Percentiles rank a stretch among this genome's conserved stretches.
Evolutionary conservation across 805 yeast species (phyloP).

Genomic region (Monosporozyma yasuniensis): DNA sequence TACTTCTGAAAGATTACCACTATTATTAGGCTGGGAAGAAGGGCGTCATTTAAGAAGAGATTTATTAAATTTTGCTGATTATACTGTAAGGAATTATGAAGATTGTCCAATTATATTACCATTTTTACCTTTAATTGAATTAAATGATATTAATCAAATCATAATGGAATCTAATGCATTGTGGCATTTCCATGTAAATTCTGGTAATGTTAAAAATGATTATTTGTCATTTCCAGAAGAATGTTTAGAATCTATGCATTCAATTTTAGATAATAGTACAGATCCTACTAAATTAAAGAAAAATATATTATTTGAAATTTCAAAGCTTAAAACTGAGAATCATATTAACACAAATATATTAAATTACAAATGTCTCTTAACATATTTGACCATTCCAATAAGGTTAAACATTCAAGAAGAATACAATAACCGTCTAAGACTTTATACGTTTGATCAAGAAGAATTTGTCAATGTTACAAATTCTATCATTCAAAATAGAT

Average conservation of each 20-base stretch:
- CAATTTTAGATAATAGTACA: background rate
- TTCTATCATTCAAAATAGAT: background rate
- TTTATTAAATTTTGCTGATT: constrained; percentile 36
- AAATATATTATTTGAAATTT: constrained; percentile 10
- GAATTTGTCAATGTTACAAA: constrained; percentile 11
- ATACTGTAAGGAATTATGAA: constrained; percentile 22
- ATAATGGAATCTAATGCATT: constrained; percentile 73
- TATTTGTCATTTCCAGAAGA: constrained; percentile 36
- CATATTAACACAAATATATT: constrained; percentile 15
- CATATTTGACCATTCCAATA: constrained; percentile 25
- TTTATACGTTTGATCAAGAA: constrained; percentile 21
- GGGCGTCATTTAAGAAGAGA: constrained; percentile 42
- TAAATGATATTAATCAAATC: constrained; percentile 37
- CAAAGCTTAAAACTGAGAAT: constrained; percentile 9
- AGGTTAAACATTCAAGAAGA: constrained; percentile 19
- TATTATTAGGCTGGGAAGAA: constrained; percentile 35
- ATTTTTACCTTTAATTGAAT: constrained; percentile 50
- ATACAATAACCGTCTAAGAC: constrained; percentile 18
- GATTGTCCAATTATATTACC: constrained; percentile 39
- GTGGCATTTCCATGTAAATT: constrained; percentile 36
- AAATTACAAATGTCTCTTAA: constrained; percentile 14
- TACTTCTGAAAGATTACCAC: constrained; percentile 25
- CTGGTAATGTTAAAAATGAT: constrained; percentile 34
- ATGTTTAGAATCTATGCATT: constrained; percentile 25
- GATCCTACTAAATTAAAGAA: constrained; percentile 17